Evolutionary conservation across 129 eudicot genomes (phyloP).

Genomic region (Gnaphalium uliginosum): DNA sequence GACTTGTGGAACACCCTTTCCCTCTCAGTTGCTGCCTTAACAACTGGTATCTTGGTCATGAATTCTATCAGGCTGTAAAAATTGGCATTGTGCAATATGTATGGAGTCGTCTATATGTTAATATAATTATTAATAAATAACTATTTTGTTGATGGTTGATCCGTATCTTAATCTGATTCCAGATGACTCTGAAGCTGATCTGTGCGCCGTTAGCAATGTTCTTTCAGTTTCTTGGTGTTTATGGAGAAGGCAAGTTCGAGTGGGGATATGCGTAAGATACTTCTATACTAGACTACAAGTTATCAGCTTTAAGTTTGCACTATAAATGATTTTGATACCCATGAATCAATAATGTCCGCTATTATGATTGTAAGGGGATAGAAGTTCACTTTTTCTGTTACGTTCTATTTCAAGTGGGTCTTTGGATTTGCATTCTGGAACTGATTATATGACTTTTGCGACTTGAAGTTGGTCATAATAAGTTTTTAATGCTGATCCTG

Average conservation of each 20-base stretch:
- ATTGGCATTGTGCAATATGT: slow-evolving; percentile 97
- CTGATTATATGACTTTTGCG: too few species aligned
- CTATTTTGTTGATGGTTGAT: neutral
- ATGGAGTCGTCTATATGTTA: slow-evolving; percentile 32
- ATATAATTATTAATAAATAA: neutral
- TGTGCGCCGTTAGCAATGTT: slow-evolving; percentile 81
- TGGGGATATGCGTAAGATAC: slow-evolving; percentile 84
- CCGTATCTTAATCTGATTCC: slow-evolving; percentile 26
- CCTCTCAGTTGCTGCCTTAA: slow-evolving; percentile 74
- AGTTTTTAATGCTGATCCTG: too few species aligned
- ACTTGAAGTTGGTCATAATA: too few species aligned
- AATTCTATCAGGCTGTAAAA: slow-evolving; percentile 93
- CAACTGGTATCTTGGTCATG: slow-evolving; percentile 88
- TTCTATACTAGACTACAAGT: neutral
- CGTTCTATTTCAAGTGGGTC: neutral
- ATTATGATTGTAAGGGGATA: slow-evolving; percentile 20
- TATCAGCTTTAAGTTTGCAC: neutral
- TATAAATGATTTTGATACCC: slow-evolving; percentile 8
- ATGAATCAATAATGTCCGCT: neutral
- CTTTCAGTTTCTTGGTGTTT: slow-evolving; percentile 65
- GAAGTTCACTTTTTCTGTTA: neutral
- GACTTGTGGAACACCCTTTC: slow-evolving; percentile 94
- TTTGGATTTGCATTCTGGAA: too few species aligned
- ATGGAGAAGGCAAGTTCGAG: slow-evolving; percentile 89
- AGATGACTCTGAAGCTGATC: slow-evolving; percentile 89